A percentile compares a stretch with the other conserved stretches of the same genome.
These are phyloP conservation scores for Umbelopsis sp. DNA, from an alignment of 192 early-diverging fungal species.

Conservation along the genomic window DNA sequence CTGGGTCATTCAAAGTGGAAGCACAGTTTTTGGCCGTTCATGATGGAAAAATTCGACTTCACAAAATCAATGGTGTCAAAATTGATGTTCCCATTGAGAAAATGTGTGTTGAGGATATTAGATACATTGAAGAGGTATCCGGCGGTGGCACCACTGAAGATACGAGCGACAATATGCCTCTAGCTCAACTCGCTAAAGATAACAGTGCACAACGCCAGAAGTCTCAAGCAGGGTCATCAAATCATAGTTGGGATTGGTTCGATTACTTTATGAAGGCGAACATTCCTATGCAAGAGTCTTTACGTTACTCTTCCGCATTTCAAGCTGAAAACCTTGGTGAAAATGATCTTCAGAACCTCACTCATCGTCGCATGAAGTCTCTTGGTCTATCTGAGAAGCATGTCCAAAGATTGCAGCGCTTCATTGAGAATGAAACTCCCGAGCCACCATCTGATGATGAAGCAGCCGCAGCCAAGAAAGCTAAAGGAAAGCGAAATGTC, in stretches of 20 bases:
- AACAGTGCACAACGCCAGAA: conserved; percentile 4
- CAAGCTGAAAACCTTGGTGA: conserved; percentile 81
- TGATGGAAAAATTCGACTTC: conserved; percentile 88
- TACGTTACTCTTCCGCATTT: conserved; percentile 83
- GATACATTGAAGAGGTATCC: conserved; percentile 53
- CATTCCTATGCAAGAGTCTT: conserved; percentile 68
- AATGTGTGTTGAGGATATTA: conserved; percentile 65
- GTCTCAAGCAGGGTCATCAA: conserved; percentile 26
- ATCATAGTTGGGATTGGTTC: conserved; percentile 89
- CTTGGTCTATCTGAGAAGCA: conserved; percentile 88
- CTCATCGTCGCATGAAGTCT: conserved; percentile 68
- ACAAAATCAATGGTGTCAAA: conserved; percentile 94
- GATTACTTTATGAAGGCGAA: conserved; percentile 87
- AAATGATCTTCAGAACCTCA: conserved; percentile 73
- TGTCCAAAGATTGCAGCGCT: conserved; percentile 75
- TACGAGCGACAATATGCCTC: conserved; percentile 33
- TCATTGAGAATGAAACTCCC: conserved; percentile 53
- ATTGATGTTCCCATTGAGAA: conserved; percentile 92
- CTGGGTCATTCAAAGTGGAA: conserved; percentile 91
- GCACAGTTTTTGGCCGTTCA: conserved; percentile 82
- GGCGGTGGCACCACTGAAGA: conserved; percentile 26
- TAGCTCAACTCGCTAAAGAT: conserved; percentile 30
- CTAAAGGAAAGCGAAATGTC: conserved; percentile 45
- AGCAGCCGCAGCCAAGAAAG: background rate
- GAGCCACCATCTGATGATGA: conserved; percentile 46